Conservation (phyloP, 2,329 filamentous ascomycete genomes). For the Pleomassaria siparia region DNA sequence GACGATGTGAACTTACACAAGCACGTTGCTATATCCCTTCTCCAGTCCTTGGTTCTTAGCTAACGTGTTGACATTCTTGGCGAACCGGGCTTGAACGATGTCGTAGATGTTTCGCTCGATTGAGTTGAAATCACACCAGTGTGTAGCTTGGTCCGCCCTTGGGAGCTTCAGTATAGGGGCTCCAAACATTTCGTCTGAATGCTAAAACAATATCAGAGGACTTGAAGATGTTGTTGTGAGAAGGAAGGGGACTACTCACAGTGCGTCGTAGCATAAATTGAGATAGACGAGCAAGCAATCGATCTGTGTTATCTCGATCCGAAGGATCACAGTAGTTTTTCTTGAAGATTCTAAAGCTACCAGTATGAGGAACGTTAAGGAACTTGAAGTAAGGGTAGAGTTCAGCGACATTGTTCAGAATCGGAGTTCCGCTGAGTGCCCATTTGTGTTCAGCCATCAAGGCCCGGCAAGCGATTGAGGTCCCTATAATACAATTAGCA, state of each 20-base stretch:
- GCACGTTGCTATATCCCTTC: slow-evolving; percentile 43
- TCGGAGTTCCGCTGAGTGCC: slow-evolving; percentile 48
- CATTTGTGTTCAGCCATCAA: slow-evolving; percentile 44
- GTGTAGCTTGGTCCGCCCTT: slow-evolving; percentile 46
- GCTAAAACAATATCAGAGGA: no score
- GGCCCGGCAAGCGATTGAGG: slow-evolving; percentile 49
- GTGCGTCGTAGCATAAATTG: slow-evolving; percentile 59
- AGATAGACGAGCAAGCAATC: slow-evolving; percentile 41
- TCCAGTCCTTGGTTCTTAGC: slow-evolving; percentile 24
- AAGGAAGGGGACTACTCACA: slow-evolving; percentile 38
- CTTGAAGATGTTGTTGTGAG: no score
- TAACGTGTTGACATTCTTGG: slow-evolving; percentile 45
- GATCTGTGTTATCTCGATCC: slow-evolving; percentile 32
- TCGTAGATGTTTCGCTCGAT: slow-evolving; percentile 58
- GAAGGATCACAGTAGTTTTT: slow-evolving; percentile 45
- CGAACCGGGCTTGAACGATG: slow-evolving; percentile 50
- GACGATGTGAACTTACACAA: slow-evolving; percentile 31
- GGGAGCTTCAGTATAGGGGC: slow-evolving; percentile 58
- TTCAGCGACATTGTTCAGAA: slow-evolving; percentile 38
- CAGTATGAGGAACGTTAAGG: slow-evolving; percentile 44
- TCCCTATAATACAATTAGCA: no score
- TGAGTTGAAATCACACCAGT: slow-evolving; percentile 52
- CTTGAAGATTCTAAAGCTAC: slow-evolving; percentile 47
- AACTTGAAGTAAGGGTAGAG: slow-evolving; percentile 49
- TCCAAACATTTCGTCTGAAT: slow-evolving; percentile 51